Percentiles rank a stretch among this genome's conserved stretches.
Evolutionary conservation across 345 rosid genomes (phyloP).

Genomic region (Bruguiera gymnorhiza): DNA sequence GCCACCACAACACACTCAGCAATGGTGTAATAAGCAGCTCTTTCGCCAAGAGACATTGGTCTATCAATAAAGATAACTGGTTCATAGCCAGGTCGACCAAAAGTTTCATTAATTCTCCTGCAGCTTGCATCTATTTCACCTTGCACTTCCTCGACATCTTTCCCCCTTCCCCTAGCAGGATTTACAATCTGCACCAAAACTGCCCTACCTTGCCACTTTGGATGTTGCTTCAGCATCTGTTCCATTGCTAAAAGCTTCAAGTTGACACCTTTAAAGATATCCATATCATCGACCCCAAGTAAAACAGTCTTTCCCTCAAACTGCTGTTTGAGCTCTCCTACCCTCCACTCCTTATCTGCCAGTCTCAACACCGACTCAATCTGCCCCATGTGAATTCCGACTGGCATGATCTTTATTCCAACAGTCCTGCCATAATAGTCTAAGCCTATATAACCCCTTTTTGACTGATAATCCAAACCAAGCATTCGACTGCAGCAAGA

Average conservation of each 20-base stretch:
- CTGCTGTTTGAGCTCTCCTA: slow-evolving; percentile 60
- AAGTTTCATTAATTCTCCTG: slow-evolving; percentile 62
- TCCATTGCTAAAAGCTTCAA: slow-evolving; percentile 78
- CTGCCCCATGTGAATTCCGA: slow-evolving; percentile 80
- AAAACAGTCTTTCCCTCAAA: slow-evolving; percentile 66
- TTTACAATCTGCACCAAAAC: slow-evolving; percentile 68
- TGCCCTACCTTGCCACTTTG: slow-evolving; percentile 66
- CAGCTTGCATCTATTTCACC: slow-evolving; percentile 56
- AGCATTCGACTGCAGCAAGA: slow-evolving; percentile 77
- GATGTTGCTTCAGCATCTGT: slow-evolving; percentile 67
- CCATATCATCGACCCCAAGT: slow-evolving; percentile 88
- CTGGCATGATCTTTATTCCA: slow-evolving; percentile 81
- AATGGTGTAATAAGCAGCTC: slow-evolving; percentile 58
- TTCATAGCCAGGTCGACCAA: slow-evolving; percentile 56
- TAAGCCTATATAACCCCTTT: slow-evolving; percentile 72
- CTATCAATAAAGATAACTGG: slow-evolving; percentile 65
- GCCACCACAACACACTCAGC: slow-evolving; percentile 78
- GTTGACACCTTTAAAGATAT: slow-evolving; percentile 70
- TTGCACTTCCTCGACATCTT: slow-evolving; percentile 63
- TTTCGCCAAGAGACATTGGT: slow-evolving; percentile 57
- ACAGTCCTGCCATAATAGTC: slow-evolving; percentile 78
- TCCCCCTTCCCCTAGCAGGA: slow-evolving; percentile 71
- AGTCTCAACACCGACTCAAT: slow-evolving; percentile 57
- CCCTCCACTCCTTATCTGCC: slow-evolving; percentile 73
- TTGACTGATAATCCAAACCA: slow-evolving; percentile 71